Conservation (phyloP, 305 asterid genomes). For the Fraxinus dipetala region DNA sequence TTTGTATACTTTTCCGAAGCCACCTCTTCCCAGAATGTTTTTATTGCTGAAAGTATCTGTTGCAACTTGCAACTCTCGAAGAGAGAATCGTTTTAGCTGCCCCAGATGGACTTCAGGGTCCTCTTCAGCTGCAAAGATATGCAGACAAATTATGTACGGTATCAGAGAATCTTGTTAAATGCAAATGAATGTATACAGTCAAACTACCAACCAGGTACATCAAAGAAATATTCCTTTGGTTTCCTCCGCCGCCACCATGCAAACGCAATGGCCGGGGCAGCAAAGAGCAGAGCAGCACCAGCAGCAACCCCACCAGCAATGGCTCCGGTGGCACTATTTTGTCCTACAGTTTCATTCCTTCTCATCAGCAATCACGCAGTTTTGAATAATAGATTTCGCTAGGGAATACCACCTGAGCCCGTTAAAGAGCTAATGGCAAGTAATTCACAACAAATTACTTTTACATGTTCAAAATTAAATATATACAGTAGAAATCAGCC, state of each 20-base stretch:
- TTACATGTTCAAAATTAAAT: neutral
- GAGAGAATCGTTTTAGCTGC: conserved; percentile 49
- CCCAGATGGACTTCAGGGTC: conserved; percentile 55
- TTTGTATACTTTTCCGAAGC: conserved; percentile 55
- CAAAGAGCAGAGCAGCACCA: conserved; percentile 59
- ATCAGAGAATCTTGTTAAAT: neutral
- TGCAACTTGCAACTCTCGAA: conserved; percentile 55
- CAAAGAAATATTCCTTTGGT: conserved; percentile 54
- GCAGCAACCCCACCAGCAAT: conserved; percentile 65
- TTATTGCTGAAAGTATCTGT: conserved; percentile 51
- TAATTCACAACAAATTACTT: neutral
- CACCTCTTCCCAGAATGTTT: conserved; percentile 51
- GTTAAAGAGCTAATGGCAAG: neutral
- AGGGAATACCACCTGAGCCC: neutral
- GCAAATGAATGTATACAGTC: neutral
- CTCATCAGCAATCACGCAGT: neutral
- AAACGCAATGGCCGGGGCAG: conserved; percentile 57
- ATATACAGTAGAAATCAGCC: neutral
- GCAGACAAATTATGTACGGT: conserved; percentile 6
- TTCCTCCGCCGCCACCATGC: conserved; percentile 65
- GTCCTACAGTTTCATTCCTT: conserved; percentile 32
- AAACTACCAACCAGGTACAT: conserved; percentile 46
- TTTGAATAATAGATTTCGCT: neutral
- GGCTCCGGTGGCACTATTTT: conserved; percentile 52
- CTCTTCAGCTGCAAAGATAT: conserved; percentile 51